Evolutionary conservation across 2,329 filamentous ascomycete species (phyloP).

Genomic region (Mycosphaerella arachidis): DNA sequence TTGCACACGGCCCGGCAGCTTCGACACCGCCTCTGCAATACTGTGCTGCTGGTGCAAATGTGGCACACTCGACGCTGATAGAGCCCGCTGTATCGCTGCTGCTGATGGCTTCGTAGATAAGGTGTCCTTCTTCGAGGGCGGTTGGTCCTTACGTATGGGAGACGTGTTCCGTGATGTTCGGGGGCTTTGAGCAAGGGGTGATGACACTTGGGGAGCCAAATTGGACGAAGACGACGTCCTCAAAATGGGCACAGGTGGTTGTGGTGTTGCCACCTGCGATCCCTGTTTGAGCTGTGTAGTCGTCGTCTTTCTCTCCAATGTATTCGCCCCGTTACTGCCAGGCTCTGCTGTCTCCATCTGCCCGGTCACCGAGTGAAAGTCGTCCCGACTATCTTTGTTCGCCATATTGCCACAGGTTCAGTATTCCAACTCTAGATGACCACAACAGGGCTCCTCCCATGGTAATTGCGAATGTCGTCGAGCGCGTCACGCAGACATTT

Average conservation of each 20-base stretch:
- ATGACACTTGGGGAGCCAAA: constrained; percentile 23
- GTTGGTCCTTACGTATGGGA: constrained; percentile 45
- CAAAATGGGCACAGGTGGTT: constrained; percentile 16
- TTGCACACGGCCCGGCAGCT: constrained; percentile 54
- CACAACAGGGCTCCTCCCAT: constrained; percentile 12
- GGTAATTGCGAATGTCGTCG: constrained; percentile 1
- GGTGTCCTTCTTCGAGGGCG: constrained; percentile 28
- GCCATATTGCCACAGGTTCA: constrained; percentile 27
- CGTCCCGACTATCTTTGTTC: constrained; percentile 28
- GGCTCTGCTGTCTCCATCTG: constrained; percentile 37
- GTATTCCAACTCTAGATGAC: constrained; percentile 7
- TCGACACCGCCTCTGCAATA: constrained; percentile 57
- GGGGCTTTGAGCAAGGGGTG: constrained; percentile 41
- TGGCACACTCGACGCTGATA: constrained; percentile 65
- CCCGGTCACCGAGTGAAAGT: constrained; percentile 37
- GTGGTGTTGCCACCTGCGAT: constrained; percentile 9
- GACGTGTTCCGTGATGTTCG: constrained; percentile 46
- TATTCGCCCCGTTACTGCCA: constrained; percentile 14
- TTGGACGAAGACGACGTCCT: constrained; percentile 29
- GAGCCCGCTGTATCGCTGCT: constrained; percentile 59
- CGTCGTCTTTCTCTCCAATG: constrained; percentile 12
- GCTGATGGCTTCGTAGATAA: constrained; percentile 53
- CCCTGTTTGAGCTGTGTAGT: constrained; percentile 7
- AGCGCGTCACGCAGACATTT: constrained; percentile 12
- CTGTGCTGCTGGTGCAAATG: constrained; percentile 51